Percentiles rank a stretch among this genome's conserved stretches.
These are phyloP conservation scores for Aphanoascus verrucosus DNA, from an alignment of 2,329 filamentous ascomycete species.

Conservation along the genomic window DNA sequence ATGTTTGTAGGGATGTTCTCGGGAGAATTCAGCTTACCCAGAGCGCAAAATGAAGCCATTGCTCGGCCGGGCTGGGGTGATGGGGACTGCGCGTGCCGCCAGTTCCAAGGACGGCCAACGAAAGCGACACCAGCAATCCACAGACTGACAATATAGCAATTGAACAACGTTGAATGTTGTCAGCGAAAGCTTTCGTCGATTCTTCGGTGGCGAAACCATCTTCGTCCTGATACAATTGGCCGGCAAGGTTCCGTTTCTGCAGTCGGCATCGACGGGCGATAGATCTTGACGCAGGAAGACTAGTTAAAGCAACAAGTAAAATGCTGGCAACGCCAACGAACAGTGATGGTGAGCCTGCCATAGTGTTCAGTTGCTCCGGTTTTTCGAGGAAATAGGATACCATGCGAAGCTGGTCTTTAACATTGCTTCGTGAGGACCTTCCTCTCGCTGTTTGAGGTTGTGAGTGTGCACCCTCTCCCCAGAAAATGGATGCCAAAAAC, in stretches of 20 bases:
- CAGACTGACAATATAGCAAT: slow-evolving; percentile 45
- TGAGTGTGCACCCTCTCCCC: background rate
- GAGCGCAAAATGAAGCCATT: slow-evolving; percentile 49
- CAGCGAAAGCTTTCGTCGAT: slow-evolving; percentile 52
- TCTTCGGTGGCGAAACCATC: slow-evolving; percentile 60
- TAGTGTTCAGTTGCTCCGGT: background rate
- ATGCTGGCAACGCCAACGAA: slow-evolving; percentile 6
- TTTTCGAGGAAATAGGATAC: background rate
- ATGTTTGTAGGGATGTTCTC: background rate
- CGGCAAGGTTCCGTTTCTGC: slow-evolving; percentile 13
- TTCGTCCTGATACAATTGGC: slow-evolving; percentile 52
- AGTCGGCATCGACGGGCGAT: slow-evolving; percentile 11
- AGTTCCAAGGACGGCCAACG: slow-evolving; percentile 45
- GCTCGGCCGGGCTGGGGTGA: slow-evolving; percentile 35
- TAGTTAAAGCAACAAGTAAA: slow-evolving; percentile 1
- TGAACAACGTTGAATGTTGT: slow-evolving; percentile 45
- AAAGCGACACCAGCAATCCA: slow-evolving; percentile 48
- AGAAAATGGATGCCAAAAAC: background rate
- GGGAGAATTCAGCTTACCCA: slow-evolving; percentile 47
- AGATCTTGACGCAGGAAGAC: slow-evolving; percentile 11
- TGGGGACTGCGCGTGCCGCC: slow-evolving; percentile 20
- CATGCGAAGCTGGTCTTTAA: background rate
- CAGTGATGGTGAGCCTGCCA: slow-evolving; percentile 7
- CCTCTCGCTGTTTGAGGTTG: background rate
- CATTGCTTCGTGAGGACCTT: background rate